phyloP scores from a whole-genome alignment of 371 early-diverging fungal species.

The Mortierella sp. region DNA sequence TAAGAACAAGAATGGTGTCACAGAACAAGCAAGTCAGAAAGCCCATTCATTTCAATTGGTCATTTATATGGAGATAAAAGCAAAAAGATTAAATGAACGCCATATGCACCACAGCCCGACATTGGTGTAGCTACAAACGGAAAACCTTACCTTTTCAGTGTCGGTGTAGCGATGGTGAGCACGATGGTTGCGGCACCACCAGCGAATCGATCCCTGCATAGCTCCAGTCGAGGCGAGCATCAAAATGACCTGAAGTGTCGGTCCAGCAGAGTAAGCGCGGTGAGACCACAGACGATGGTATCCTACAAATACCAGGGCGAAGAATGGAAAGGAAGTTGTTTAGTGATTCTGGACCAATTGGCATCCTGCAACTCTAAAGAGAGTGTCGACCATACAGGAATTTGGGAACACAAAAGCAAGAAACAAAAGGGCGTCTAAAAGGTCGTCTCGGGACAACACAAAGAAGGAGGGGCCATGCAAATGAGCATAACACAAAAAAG shows the following conservation, averaged over 20 bases:
- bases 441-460: conserved; percentile 1
- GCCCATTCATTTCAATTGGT: background rate
- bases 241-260: conserved; percentile 69
- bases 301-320: conserved; percentile 11
- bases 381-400: background rate
- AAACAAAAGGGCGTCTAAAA: background rate
- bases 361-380: background rate
- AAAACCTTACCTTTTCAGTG: conserved; percentile 69
- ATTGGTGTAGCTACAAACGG: too few relatives aligned
- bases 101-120: background rate
- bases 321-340: background rate
- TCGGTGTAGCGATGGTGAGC: conserved; percentile 96
- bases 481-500: background rate
- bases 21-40: background rate
- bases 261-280: conserved; percentile 78
- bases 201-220: conserved; percentile 85
- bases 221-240: conserved; percentile 80
- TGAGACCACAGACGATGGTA: conserved; percentile 91
- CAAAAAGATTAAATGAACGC: background rate
- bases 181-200: conserved; percentile 92
- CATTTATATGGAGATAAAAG: background rate
- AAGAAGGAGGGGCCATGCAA: background rate
- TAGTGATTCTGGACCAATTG: background rate
- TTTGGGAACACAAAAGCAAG: background rate
- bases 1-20: background rate